Percentiles rank a stretch among this genome's conserved stretches.
Evolutionary conservation across 352 stramenopile genomes (phyloP).

Genomic region (Aphanomyces astaci): DNA sequence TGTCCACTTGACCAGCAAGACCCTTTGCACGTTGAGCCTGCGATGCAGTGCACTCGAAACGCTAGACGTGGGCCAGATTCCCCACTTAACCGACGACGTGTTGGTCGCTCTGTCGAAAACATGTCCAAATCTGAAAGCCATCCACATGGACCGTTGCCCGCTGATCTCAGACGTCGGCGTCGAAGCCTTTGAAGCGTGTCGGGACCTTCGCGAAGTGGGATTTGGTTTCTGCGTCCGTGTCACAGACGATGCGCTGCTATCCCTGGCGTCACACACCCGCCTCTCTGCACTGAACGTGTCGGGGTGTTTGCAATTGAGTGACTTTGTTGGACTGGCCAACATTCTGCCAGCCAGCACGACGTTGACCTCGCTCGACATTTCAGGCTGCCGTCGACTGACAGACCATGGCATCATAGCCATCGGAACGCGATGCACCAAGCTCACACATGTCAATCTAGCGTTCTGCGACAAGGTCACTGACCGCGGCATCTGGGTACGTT

Average conservation of each 20-base stretch:
- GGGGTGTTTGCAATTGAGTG: slow-evolving; percentile 28
- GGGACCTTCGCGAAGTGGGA: slow-evolving; percentile 36
- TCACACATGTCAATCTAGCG: slow-evolving; percentile 67
- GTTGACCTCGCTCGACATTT: slow-evolving; percentile 64
- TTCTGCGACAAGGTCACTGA: slow-evolving; percentile 83
- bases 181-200: slow-evolving; percentile 53
- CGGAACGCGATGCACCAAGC: slow-evolving; percentile 40
- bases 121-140: slow-evolving; percentile 40
- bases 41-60: slow-evolving; percentile 59
- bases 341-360: slow-evolving; percentile 37
- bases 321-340: not conserved
- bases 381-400: slow-evolving; percentile 61
- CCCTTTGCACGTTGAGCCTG: slow-evolving; percentile 35
- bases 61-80: slow-evolving; percentile 71
- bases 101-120: slow-evolving; percentile 43
- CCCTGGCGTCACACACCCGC: slow-evolving; percentile 13
- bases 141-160: slow-evolving; percentile 52
- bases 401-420: slow-evolving; percentile 76
- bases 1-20: slow-evolving; percentile 31
- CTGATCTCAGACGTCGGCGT: slow-evolving; percentile 72
- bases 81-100: slow-evolving; percentile 45
- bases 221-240: slow-evolving; percentile 33
- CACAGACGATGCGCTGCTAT: slow-evolving; percentile 26
- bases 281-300: slow-evolving; percentile 27
- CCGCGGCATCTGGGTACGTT: slow-evolving; percentile 34